Base-by-base conservation (phyloP, 1,139 yeast species). In the Blastobotrys apis region DNA sequence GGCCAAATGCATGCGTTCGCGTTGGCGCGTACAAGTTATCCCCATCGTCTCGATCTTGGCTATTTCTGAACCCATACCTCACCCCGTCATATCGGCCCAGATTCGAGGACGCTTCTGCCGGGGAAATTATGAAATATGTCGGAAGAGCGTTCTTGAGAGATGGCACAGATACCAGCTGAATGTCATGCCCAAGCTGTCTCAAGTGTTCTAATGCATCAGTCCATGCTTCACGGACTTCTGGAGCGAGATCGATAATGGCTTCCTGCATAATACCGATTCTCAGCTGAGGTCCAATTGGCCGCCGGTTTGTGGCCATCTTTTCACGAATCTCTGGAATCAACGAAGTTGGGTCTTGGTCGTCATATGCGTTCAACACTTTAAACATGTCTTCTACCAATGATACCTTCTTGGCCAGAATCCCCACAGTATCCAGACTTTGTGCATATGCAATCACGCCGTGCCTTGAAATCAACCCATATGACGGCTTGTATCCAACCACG, bases 391-490 rank as follows among this genome's bases (percentile, higher is more conserved):
- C 59, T 1, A 84, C 54, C 0, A 67, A 57, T 0, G 59, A 65
- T 4, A 84, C 53, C 35, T 75, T 69, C 15, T 70, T 71, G 0
- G 88, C 69, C 33, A 90, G 47, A 0, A 94, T 75, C 0, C 99
- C 99, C 8, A 94, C 97, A 0, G 97, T 88, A 61, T 94, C 99
- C 43, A 94, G 70, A 25, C 94, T 82, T 62, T 94, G 97, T 0
- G 97, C 97, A 65, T 88, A 92, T 0, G 97, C 81, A 3, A 90
- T 71, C 10, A 92, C 86, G 1, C 98, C 99, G 81, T 88, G 81
- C 44, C 99, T 69, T 0, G 97, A 88, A 2, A 94, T 68, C 29
- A 95, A 71, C 0, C 98, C 98, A 62, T 92, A 92, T 0, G 94
- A 73, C 0, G 98, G 98, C 61, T 92, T 92, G 67, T 85, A 88